phyloP scores from a whole-genome alignment of 2,329 filamentous ascomycete genomes.

The Cercospora sojina region DNA sequence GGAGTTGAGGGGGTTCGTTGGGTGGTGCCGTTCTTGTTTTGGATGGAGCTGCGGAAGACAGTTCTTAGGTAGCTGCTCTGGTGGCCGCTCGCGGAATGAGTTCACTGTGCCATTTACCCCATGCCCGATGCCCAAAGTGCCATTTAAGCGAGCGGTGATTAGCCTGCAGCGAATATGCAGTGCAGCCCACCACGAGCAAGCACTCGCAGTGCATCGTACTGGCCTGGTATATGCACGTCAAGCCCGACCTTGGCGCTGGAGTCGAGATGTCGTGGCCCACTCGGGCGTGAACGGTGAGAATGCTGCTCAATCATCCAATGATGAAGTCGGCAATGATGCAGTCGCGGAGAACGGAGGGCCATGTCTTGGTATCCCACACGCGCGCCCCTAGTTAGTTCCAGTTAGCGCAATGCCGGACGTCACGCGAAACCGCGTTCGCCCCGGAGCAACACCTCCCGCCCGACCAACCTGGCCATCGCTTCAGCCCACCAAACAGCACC shows the following conservation, averaged over 20 bases:
- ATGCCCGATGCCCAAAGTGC: background rate
- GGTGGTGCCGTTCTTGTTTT: no score
- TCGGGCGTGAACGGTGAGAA: background rate
- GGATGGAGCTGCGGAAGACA: no score
- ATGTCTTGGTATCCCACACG: background rate
- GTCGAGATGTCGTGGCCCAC: background rate
- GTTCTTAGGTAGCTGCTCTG: no score
- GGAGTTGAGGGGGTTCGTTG: background rate
- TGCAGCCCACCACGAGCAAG: background rate
- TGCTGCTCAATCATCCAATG: background rate
- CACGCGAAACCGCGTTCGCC: constrained; percentile 14
- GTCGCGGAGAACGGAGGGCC: no score
- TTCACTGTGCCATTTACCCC: background rate
- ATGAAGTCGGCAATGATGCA: background rate
- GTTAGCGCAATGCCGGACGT: background rate
- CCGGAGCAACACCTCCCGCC: constrained; percentile 9
- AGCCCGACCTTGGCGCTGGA: background rate
- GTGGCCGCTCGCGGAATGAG: background rate
- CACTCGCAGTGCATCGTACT: background rate
- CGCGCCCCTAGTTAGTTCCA: no score
- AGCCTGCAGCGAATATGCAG: background rate
- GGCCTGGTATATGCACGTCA: background rate
- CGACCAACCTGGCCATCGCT: background rate
- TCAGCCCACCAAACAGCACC: background rate
- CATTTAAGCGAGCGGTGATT: background rate